These are phyloP conservation scores for Kappamyces sp. DNA, from an alignment of 192 early-diverging fungal genomes.

Conservation along the genomic window DNA sequence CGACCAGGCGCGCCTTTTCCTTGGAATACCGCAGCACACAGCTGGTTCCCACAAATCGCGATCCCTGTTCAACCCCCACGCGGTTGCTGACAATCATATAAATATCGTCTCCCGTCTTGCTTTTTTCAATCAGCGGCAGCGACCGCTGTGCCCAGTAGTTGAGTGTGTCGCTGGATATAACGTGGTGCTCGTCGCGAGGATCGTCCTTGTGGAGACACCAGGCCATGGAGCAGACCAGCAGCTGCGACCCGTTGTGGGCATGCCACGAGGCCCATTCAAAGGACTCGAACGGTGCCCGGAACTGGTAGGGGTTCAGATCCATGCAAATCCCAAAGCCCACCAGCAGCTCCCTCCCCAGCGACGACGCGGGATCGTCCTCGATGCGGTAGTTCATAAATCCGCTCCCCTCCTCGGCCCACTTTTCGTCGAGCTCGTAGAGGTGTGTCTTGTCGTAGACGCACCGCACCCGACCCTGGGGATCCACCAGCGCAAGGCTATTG, in stretches of 20 bases:
- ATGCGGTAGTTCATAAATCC: slow-evolving; percentile 36
- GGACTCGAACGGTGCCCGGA: slow-evolving; percentile 52
- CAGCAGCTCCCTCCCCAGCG: slow-evolving; percentile 13
- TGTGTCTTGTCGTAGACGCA: slow-evolving; percentile 64
- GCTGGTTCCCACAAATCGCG: slow-evolving; percentile 16
- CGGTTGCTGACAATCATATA: slow-evolving; percentile 16
- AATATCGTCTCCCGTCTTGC: slow-evolving; percentile 3
- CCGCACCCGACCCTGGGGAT: slow-evolving; percentile 41
- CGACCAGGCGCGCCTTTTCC: not conserved
- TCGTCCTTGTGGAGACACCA: slow-evolving; percentile 47
- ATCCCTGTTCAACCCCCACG: slow-evolving; percentile 16
- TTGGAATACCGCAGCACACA: slow-evolving; percentile 1
- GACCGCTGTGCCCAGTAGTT: slow-evolving; percentile 30
- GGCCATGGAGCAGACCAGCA: slow-evolving; percentile 62
- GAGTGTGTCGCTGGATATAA: slow-evolving; percentile 17
- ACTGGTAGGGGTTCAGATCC: slow-evolving; percentile 76
- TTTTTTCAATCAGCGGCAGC: slow-evolving; percentile 13
- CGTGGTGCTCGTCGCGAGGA: not conserved
- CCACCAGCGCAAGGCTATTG: slow-evolving; percentile 58
- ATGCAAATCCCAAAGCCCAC: slow-evolving; percentile 79
- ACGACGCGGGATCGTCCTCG: not conserved
- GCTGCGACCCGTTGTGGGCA: slow-evolving; percentile 29
- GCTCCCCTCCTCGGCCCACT: slow-evolving; percentile 66
- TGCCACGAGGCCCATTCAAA: slow-evolving; percentile 71
- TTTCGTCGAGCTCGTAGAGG: slow-evolving; percentile 64